phyloP scores from a whole-genome alignment of 139 green algal genomes.

The Chlorella sp. region DNA sequence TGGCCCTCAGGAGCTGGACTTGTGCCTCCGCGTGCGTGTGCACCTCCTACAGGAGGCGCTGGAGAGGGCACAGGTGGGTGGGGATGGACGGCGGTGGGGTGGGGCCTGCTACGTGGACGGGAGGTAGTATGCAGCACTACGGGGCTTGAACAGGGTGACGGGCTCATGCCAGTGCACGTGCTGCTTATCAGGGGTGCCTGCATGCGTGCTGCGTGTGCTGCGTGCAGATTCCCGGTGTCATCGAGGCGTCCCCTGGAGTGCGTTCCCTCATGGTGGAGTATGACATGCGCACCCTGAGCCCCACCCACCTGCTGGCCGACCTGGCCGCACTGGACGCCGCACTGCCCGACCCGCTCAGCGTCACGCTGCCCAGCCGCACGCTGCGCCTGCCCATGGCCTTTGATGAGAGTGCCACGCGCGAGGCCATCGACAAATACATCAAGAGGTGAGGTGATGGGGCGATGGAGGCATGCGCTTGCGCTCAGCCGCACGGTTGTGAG shows the following conservation, averaged over 20 bases:
- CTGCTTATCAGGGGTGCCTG: too few species aligned
- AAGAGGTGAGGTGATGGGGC: conserved; percentile 26
- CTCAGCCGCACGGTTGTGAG: too few species aligned
- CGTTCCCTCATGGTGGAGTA: conserved; percentile 75
- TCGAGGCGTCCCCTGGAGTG: conserved; percentile 45
- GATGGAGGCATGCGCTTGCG: too few species aligned
- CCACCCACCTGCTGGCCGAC: background rate
- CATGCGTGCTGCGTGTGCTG: too few species aligned
- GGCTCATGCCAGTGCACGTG: too few species aligned
- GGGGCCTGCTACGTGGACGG: too few species aligned
- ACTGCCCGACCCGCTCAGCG: conserved; percentile 9
- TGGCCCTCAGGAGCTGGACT: conserved; percentile 74
- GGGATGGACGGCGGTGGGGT: too few species aligned
- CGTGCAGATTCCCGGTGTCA: conserved; percentile 1
- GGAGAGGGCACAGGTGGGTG: background rate
- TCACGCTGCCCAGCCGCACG: conserved; percentile 36
- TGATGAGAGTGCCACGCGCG: conserved; percentile 59
- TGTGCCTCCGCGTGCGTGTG: conserved; percentile 63
- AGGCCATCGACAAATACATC: conserved; percentile 69
- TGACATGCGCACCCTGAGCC: conserved; percentile 39
- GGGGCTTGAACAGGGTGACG: too few species aligned
- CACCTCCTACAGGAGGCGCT: conserved; percentile 26
- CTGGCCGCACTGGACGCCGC: background rate
- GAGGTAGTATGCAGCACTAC: too few species aligned
- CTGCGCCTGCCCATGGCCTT: conserved; percentile 80